Base-by-base conservation (phyloP, 768 basidiomycete species). In the Coprinopsis cinerea region DNA sequence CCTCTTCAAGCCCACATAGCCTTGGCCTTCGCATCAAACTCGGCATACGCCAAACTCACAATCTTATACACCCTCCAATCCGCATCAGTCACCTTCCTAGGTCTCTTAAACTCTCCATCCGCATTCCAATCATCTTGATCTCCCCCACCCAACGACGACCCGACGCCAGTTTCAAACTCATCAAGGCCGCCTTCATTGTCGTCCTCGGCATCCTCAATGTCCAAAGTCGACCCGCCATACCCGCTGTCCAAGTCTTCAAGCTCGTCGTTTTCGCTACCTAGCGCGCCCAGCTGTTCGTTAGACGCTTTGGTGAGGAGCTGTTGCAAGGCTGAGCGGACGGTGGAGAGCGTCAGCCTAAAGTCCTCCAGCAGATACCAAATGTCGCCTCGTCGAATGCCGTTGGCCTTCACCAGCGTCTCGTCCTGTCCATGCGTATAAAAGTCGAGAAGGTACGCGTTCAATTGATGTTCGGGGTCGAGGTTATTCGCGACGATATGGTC, bases 361-460 rank as follows among this genome's bases (percentile, higher is more conserved):
- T 82, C 81, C 55, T 85, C 65, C 24, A 86, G 67, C 4, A 75
- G 53, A 61, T 76, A 84, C 82, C 83, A 85, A n/a, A 84, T 53
- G 22, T 85, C 82, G 7, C 80, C 81, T 3, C 64, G 59, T n/a
- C 82, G 65, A 36, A 85, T 80, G 1, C 72, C 78, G 44, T 85
- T 85, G 3, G 80, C 79, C 0, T 54, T 53, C 10, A 66, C 67
- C 27, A 85, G 60, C 1, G 78, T 67, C 1, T 63, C 58, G 5
- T 68, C 64, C 57, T 82, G 81, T 0, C 85, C 86, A 50, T 88
- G 86, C 0, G 60, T 73, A 58, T 76, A 85, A 63, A 85, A 88
- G 57, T 88, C 86, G 39, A 77, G 65, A 14, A 87, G 61, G 56
- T 85, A 85, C 0, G 81, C 84, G 52, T 87, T 86, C 10, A 39